Evolutionary conservation across 2,329 filamentous ascomycete species (phyloP).

Genomic region (Paracamarosporium sp.): DNA sequence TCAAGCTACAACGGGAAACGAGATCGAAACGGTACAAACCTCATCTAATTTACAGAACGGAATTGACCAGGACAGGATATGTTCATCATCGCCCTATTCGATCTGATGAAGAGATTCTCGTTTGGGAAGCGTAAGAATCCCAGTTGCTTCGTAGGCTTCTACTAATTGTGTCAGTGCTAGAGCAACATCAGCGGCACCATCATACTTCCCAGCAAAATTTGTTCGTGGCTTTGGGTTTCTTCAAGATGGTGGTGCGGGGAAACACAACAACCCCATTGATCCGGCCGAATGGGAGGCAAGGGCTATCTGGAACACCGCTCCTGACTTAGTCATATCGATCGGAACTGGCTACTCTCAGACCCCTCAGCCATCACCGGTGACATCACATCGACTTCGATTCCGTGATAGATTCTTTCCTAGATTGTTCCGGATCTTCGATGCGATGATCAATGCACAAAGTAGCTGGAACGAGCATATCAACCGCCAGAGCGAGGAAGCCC

Average conservation of each 20-base stretch:
- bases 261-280: conserved; percentile 3
- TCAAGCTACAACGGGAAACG: conserved; percentile 22
- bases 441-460: conserved; percentile 15
- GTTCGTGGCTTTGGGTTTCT: conserved; percentile 16
- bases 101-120: conserved; percentile 12
- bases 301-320: conserved; percentile 15
- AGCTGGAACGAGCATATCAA: conserved; percentile 19
- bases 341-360: conserved; percentile 13
- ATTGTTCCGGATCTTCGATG: conserved; percentile 18
- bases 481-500: conserved; percentile 5
- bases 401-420: conserved; percentile 13
- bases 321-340: conserved; percentile 18
- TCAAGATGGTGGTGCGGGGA: conserved; percentile 14
- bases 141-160: neutral
- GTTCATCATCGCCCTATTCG: conserved; percentile 13
- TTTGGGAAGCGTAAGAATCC: conserved; percentile 16
- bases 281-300: conserved; percentile 17
- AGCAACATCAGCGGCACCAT: conserved; percentile 18
- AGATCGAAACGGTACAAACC: conserved; percentile 7
- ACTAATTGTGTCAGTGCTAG: conserved; percentile 12
- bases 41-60: neutral
- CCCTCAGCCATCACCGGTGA: neutral
- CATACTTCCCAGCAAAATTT: conserved; percentile 23
- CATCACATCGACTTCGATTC: conserved; percentile 11
- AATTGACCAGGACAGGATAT: conserved; percentile 17